Conservation (phyloP, 345 rosid genomes). For the Gossypium anomalum region DNA sequence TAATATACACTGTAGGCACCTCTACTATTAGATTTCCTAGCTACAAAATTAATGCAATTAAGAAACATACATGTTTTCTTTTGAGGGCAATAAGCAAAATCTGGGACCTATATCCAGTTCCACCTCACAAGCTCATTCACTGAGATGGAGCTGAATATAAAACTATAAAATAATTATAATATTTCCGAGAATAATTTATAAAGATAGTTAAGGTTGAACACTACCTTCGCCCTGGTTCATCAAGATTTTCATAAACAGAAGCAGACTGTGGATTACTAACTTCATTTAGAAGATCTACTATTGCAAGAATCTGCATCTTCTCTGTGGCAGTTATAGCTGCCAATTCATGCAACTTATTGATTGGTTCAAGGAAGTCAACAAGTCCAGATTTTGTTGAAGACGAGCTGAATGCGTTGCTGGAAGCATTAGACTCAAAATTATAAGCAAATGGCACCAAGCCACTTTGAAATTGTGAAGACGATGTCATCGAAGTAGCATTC, state of each 20-base stretch:
- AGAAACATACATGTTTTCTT: neutral
- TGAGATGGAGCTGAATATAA: neutral
- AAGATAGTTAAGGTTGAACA: neutral
- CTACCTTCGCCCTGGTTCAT: constrained; percentile 85
- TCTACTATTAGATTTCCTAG: neutral
- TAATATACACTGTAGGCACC: neutral
- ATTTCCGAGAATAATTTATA: neutral
- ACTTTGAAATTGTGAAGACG: constrained; percentile 43
- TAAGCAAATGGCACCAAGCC: constrained; percentile 30
- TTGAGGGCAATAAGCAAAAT: neutral
- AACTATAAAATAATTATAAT: constrained; percentile 1
- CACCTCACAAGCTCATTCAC: neutral
- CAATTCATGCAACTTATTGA: constrained; percentile 47
- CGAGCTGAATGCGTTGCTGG: constrained; percentile 32
- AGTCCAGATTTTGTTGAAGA: constrained; percentile 48
- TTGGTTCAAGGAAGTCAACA: constrained; percentile 44
- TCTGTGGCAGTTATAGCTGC: constrained; percentile 40
- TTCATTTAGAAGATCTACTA: constrained; percentile 69
- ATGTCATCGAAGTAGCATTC: constrained; percentile 35
- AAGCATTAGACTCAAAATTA: constrained; percentile 31
- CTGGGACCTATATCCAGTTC: neutral
- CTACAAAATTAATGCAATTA: neutral
- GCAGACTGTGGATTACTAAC: constrained; percentile 53
- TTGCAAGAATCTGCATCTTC: constrained; percentile 64
- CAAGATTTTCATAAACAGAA: constrained; percentile 76